A percentile compares a stretch with the other conserved stretches of the same genome.
Evolutionary conservation across 805 yeast species (phyloP).

Genomic region (Pachysolen tannophilus): DNA sequence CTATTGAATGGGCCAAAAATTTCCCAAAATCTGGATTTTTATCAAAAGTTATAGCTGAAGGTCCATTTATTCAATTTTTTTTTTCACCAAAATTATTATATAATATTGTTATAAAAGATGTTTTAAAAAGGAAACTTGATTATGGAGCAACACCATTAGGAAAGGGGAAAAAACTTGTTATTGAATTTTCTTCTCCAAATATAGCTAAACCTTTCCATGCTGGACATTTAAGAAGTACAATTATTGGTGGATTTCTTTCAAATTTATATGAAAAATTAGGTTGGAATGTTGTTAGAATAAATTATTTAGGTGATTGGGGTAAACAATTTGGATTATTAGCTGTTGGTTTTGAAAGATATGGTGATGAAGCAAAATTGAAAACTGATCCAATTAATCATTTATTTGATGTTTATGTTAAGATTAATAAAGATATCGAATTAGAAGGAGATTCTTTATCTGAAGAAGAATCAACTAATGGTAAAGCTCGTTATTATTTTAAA

Average conservation of each 20-base stretch:
- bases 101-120: constrained; percentile 61
- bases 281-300: constrained; percentile 86
- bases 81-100: constrained; percentile 61
- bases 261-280: constrained; percentile 87
- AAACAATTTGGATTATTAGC: constrained; percentile 97
- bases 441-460: constrained; percentile 43
- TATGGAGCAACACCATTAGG: constrained; percentile 79
- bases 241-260: constrained; percentile 92
- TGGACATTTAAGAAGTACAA: constrained; percentile 95
- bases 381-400: constrained; percentile 88
- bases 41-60: constrained; percentile 68
- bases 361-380: constrained; percentile 62
- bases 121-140: constrained; percentile 46
- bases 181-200: constrained; percentile 96
- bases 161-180: constrained; percentile 55
- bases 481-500: constrained; percentile 82
- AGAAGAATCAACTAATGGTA: constrained; percentile 54
- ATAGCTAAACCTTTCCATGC: constrained; percentile 99
- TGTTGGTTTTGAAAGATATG: constrained; percentile 83
- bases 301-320: constrained; percentile 99
- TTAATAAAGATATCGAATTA: constrained; percentile 67
- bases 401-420: constrained; percentile 85
- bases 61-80: constrained; percentile 87
- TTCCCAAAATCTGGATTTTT: constrained; percentile 71
- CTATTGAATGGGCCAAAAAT: constrained; percentile 67